Evolutionary conservation across 139 green algal species (phyloP).

Genomic region (Diplosphaera chodatii): DNA sequence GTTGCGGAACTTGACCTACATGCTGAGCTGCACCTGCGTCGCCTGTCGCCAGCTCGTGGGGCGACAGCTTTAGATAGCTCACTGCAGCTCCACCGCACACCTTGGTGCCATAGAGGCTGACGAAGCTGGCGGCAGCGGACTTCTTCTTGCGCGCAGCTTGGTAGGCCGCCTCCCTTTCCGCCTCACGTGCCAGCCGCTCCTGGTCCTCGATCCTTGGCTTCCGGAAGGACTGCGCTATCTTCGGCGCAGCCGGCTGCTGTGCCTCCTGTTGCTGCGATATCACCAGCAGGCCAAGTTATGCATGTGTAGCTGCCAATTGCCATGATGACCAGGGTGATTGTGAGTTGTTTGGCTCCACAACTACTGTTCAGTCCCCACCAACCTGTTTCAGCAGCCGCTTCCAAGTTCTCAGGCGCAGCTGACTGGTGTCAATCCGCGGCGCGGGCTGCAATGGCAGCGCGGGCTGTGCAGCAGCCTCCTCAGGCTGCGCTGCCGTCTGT

Average conservation of each 20-base stretch:
- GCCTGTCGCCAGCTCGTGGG: no score
- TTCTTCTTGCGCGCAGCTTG: background rate
- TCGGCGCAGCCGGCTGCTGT: background rate
- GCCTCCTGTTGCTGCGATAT: background rate
- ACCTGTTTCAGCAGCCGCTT: background rate
- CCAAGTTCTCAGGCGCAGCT: background rate
- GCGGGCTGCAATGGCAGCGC: no score
- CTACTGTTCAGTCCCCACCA: no score
- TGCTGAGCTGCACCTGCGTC: no score
- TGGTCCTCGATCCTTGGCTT: conserved; percentile 15
- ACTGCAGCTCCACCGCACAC: no score
- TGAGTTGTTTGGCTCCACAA: no score
- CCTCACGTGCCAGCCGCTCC: conserved; percentile 1
- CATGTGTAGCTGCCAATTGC: no score
- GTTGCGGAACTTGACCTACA: no score
- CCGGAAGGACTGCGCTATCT: conserved; percentile 2
- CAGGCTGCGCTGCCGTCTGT: background rate
- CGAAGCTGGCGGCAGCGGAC: background rate
- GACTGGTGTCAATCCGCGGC: background rate
- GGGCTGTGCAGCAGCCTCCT: background rate
- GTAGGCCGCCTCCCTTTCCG: background rate
- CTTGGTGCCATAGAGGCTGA: background rate
- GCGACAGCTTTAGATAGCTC: no score
- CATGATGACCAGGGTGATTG: no score
- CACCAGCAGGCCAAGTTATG: no score